Base-by-base conservation (phyloP, 1,139 yeast species). In the Taphrina betulina region DNA sequence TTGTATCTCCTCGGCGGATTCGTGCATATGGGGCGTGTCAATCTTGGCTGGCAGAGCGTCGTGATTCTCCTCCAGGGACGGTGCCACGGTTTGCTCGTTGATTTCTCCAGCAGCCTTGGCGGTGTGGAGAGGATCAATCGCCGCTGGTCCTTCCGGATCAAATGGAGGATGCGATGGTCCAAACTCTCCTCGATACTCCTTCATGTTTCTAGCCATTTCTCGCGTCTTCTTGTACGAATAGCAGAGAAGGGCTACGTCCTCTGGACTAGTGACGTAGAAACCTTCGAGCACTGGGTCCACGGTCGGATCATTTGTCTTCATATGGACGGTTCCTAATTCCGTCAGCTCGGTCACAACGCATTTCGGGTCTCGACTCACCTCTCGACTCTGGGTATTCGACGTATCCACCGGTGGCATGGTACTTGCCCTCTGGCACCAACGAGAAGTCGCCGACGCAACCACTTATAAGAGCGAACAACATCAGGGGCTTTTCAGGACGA, bases 351-450 rank as follows among this genome's bases (percentile, higher is more conserved):
- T n/a, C n/a, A n/a, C n/a, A n/a, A n/a, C n/a, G n/a, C n/a, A n/a
- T n/a, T n/a, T n/a, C n/a, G n/a, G n/a, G n/a, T n/a, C n/a, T n/a
- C n/a, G n/a, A n/a, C n/a, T n/a, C n/a, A n/a, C n/a, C n/a, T n/a
- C 44, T 29, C 12, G 44, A 40, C 12, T 40, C 31, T n/a, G 44
- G 44, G 44, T 40, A 40, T 1, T 40, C 44, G 33, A 40, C 17
- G 33, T 40, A 40, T 12, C 44, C 44, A 12, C 44, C 44, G 10
- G 44, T 40, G 31, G 24, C 24, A 28, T 16, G 24, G 33, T 40
- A 40, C 33, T 26, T 40, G 44, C 44, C 44, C 33, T 40, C 44
- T 5, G 44, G 44, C 31, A 40, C 44, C 10, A 40, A 29, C 17
- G 44, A 40, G n/a, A 40, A 40, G 22, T 40, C 44, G 17, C 33